Conservation (phyloP, 1,139 yeast genomes). For the Pneumocystis canis region DNA sequence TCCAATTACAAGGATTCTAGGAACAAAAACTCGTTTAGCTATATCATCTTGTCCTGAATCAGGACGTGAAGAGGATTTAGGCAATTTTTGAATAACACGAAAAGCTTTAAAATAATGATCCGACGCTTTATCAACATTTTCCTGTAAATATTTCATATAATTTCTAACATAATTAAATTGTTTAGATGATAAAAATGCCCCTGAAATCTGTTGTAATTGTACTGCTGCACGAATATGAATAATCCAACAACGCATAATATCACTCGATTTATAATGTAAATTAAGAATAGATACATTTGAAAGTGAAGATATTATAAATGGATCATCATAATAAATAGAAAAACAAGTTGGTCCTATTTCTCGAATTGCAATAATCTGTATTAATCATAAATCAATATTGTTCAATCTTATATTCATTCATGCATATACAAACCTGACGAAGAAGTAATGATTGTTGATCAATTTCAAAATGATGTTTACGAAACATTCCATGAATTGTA, state of each 20-base stretch:
- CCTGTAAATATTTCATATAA: not conserved
- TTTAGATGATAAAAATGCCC: not conserved
- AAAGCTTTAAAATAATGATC: not conserved
- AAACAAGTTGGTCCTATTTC: not conserved
- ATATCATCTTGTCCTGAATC: not conserved
- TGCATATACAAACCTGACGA: not conserved
- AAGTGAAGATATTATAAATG: not conserved
- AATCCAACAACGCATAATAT: slow-evolving; percentile 1
- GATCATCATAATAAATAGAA: not conserved
- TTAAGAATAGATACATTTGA: not conserved
- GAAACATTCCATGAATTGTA: not conserved
- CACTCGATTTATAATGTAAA: not conserved
- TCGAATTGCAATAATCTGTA: not conserved
- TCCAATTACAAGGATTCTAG: not conserved
- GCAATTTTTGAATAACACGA: not conserved
- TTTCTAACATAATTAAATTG: not conserved
- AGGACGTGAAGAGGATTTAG: not conserved
- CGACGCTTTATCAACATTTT: not conserved
- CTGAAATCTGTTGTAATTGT: not conserved
- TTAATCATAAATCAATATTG: not conserved
- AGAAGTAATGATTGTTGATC: not conserved
- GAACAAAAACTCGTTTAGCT: not conserved
- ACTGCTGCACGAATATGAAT: not conserved
- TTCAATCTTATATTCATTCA: not conserved
- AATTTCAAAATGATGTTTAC: not conserved